Percentiles rank a stretch among this genome's conserved stretches.
Evolutionary conservation across 2,329 filamentous ascomycete genomes (phyloP).

Genomic region (Aspergillus felis): DNA sequence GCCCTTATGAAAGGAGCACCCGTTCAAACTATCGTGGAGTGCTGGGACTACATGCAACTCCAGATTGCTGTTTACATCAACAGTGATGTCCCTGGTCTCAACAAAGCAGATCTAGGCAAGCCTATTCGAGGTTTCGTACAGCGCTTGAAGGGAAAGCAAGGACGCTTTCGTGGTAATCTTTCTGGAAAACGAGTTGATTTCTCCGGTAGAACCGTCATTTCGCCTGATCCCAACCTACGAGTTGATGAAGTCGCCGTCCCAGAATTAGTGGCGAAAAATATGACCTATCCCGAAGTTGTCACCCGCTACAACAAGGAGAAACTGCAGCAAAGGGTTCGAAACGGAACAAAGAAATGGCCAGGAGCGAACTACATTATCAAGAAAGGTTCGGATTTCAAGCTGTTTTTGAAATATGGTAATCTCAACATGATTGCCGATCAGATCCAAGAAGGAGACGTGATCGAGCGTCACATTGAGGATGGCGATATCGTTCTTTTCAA

Average conservation of each 20-base stretch:
- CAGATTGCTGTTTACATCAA: constrained; percentile 98
- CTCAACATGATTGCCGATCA: constrained; percentile 67
- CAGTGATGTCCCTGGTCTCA: constrained; percentile 89
- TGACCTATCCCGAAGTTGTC: constrained; percentile 91
- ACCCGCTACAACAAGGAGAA: constrained; percentile 83
- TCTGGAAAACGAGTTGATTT: constrained; percentile 99
- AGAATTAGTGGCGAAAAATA: constrained; percentile 84
- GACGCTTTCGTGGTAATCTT: constrained; percentile 91
- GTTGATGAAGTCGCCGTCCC: constrained; percentile 94
- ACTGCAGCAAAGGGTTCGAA: constrained; percentile 67
- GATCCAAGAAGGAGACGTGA: constrained; percentile 77
- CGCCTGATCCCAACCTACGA: constrained; percentile 87
- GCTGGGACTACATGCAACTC: constrained; percentile 95
- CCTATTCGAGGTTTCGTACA: constrained; percentile 92
- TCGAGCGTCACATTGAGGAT: constrained; percentile 92
- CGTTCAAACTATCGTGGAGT: constrained; percentile 88
- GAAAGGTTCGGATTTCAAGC: constrained; percentile 65
- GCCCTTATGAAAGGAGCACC: constrained; percentile 79
- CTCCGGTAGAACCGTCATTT: constrained; percentile 95
- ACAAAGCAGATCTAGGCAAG: constrained; percentile 81
- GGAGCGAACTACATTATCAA: constrained; percentile 82
- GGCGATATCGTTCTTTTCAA: constrained; percentile 97
- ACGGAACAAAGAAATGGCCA: constrained; percentile 75
- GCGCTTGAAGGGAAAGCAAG: constrained; percentile 93
- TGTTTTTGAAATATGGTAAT: constrained; percentile 71